Base-by-base conservation (phyloP, 2,329 filamentous ascomycete genomes). In the Curvularia sp. region DNA sequence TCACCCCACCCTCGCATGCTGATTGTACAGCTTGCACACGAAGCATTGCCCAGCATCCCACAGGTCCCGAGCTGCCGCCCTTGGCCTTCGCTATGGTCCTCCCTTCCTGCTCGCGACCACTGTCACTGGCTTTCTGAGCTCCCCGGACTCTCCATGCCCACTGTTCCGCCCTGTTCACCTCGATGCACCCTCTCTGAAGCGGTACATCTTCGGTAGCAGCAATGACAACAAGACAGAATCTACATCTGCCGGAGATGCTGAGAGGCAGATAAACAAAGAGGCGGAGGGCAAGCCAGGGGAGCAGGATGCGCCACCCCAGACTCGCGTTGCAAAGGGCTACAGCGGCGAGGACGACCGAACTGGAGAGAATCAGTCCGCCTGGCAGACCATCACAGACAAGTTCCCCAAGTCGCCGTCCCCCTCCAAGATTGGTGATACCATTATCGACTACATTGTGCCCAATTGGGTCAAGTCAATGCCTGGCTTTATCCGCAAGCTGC, bases 381-480 rank as follows among this genome's bases (percentile, higher is more conserved):
- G 75, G 74, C 62, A 72, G 59, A 72, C 70, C 1, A 73, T 77
- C 18, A 67, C 72, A 12, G 63, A 57, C 58, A 73, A 69, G 52
- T 62, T 77, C 26, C 57, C 72, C 5, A 68, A 61, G 35, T 67
- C 75, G 4, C 66, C 70, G 15, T 73, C 69, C 0, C 68, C 72
- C 18, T 66, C 69, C 9, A 75, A 78, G 12, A 63, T 85, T 46
- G 77, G 79, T 18, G 82, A 83, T 49, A 83, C 78, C 20, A 79
- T 96, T 26, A 88, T 89, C 38, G 88, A 86, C 70, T 84, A 86
- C 63, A 88, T 98, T 33, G 78, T 96, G 3, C 94, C 94, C 0
- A 87, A 90, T 42, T 98, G 94, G 94, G 88, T 90, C 33, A 89
- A 87, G 63, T 75, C 86, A 42, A 80, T 97, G 18, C 93, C 93